phyloP scores from a whole-genome alignment of 2,329 filamentous ascomycete genomes.

The Stromatinia cepivora region DNA sequence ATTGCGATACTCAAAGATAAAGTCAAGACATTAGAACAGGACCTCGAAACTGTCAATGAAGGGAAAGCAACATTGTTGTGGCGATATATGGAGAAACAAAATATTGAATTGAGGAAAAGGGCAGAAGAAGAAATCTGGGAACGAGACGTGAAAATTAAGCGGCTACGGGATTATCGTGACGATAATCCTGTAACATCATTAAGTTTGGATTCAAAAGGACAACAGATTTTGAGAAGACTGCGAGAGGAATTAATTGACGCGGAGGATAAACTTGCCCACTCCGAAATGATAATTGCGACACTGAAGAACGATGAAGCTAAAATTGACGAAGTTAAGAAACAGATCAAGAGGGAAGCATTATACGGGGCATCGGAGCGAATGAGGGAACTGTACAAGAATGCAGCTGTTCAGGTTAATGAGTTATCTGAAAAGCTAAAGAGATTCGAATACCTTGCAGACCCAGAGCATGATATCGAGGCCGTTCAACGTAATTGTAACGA shows the following conservation, averaged over 20 bases:
- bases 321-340: neutral
- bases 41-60: neutral
- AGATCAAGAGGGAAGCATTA: constrained; percentile 1
- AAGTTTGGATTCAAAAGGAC: constrained; percentile 5
- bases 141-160: neutral
- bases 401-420: neutral
- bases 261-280: neutral
- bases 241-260: neutral
- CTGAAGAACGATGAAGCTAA: neutral
- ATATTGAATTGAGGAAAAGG: neutral
- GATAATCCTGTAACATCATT: constrained; percentile 8
- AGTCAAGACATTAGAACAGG: neutral
- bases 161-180: neutral
- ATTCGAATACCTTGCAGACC: neutral
- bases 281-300: neutral
- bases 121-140: neutral
- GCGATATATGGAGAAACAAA: neutral
- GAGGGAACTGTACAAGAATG: neutral
- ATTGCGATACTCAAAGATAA: neutral
- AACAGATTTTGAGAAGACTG: constrained; percentile 8
- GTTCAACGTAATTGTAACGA: neutral
- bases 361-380: constrained; percentile 4
- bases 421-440: neutral
- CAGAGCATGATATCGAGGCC: neutral
- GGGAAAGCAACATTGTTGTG: neutral